These are phyloP conservation scores for Pythium rhizo-oryzae DNA, from an alignment of 352 stramenopile species.

Conservation along the genomic window DNA sequence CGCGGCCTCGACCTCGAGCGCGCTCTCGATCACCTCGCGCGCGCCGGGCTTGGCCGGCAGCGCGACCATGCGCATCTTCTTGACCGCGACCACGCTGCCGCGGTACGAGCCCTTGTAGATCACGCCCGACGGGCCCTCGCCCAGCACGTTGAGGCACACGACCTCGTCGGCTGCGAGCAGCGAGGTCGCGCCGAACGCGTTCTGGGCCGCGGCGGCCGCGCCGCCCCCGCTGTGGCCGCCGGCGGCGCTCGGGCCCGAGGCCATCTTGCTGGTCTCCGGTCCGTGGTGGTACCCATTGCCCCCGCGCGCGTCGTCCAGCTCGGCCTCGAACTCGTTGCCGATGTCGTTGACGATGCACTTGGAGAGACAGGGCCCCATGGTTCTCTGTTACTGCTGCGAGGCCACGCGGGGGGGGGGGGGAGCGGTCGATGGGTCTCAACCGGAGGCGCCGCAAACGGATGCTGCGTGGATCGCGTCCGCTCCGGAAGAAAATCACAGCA, in stretches of 20 bases:
- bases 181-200: slow-evolving; percentile 71
- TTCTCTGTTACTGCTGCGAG: neutral
- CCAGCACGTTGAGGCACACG: slow-evolving; percentile 76
- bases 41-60: slow-evolving; percentile 54
- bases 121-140: slow-evolving; percentile 75
- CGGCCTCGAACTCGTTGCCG: slow-evolving; percentile 78
- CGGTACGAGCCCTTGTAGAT: slow-evolving; percentile 89
- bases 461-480: too few relatives aligned
- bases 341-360: slow-evolving; percentile 88
- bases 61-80: slow-evolving; percentile 86
- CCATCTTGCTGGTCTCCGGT: slow-evolving; percentile 36
- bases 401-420: neutral
- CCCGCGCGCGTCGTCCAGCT: slow-evolving; percentile 70
- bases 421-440: neutral
- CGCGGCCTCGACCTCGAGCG: slow-evolving; percentile 80
- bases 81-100: slow-evolving; percentile 82
- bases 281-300: slow-evolving; percentile 48
- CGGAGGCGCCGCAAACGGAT: neutral
- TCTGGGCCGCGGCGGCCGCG: slow-evolving; percentile 3
- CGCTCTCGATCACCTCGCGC: slow-evolving; percentile 79
- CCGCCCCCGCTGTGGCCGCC: neutral
- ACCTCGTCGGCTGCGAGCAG: slow-evolving; percentile 85
- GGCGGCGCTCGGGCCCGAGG: neutral
- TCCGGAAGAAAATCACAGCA: too few relatives aligned
- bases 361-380: slow-evolving; percentile 86